Evolutionary conservation across 2,329 filamentous ascomycete genomes (phyloP).

Genomic region (Berkeleyomyces basicola): DNA sequence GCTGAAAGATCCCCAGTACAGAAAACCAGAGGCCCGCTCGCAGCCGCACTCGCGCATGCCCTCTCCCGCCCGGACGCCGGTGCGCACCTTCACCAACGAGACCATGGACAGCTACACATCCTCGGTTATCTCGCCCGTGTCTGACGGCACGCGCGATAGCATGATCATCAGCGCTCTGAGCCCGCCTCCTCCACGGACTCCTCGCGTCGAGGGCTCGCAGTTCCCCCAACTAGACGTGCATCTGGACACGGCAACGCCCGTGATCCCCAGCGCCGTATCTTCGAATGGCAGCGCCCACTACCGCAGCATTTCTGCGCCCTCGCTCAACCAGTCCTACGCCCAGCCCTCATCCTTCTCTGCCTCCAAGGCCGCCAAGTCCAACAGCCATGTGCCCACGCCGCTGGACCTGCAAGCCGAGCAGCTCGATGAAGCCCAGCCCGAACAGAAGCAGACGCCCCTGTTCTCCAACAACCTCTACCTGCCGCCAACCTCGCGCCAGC

Average conservation of each 20-base stretch:
- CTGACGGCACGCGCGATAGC: background rate
- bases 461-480: slow-evolving; percentile 12
- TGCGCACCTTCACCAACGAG: slow-evolving; percentile 4
- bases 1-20: background rate
- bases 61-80: background rate
- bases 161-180: slow-evolving; percentile 9
- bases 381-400: background rate
- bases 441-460: slow-evolving; percentile 11
- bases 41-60: background rate
- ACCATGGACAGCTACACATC: slow-evolving; percentile 12
- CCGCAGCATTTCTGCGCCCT: slow-evolving; percentile 9
- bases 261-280: background rate
- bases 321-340: background rate
- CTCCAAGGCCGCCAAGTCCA: background rate
- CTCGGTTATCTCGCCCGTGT: slow-evolving; percentile 4
- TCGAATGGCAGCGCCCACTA: background rate
- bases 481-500: slow-evolving; percentile 6
- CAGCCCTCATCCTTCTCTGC: background rate
- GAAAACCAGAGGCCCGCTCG: background rate
- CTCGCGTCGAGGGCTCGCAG: background rate
- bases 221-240: background rate
- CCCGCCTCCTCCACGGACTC: background rate
- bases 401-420: background rate
- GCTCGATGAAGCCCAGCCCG: background rate
- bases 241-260: slow-evolving; percentile 6